Evolutionary conservation across 495 filamentous ascomycete genomes (phyloP).

Genomic region (Rhypophila decipiens): DNA sequence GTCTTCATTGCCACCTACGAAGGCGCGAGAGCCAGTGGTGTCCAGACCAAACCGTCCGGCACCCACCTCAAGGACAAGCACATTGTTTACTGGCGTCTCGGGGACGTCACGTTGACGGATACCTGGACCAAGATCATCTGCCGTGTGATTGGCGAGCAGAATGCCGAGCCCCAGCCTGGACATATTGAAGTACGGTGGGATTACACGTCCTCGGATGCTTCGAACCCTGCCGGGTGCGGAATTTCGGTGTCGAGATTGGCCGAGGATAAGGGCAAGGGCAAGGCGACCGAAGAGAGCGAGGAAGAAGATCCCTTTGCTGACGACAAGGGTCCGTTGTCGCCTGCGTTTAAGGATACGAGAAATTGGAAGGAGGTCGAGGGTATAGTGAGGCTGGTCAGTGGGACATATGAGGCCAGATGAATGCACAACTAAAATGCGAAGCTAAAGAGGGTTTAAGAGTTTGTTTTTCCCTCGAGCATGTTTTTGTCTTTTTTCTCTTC

Average conservation of each 20-base stretch:
- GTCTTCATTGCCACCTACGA: conserved; percentile 77
- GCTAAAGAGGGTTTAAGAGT: too few species aligned
- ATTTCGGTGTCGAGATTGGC: conserved; percentile 53
- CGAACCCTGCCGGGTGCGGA: conserved; percentile 44
- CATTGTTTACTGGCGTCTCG: conserved; percentile 83
- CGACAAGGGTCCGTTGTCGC: conserved; percentile 24
- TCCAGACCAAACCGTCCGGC: conserved; percentile 68
- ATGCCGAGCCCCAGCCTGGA: conserved; percentile 66
- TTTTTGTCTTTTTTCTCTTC: too few species aligned
- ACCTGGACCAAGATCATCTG: conserved; percentile 66
- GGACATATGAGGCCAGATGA: conserved; percentile 63
- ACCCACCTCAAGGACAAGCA: conserved; percentile 81
- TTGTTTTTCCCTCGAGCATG: too few species aligned
- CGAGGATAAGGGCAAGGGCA: conserved; percentile 37
- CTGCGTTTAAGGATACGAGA: conserved; percentile 32
- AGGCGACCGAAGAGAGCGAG: conserved; percentile 24
- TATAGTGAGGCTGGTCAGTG: conserved; percentile 66
- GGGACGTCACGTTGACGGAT: conserved; percentile 64
- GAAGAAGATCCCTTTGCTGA: conserved; percentile 39
- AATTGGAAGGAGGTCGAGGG: conserved; percentile 70
- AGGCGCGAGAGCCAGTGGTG: conserved; percentile 53
- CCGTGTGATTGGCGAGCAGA: conserved; percentile 66
- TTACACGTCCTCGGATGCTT: conserved; percentile 36
- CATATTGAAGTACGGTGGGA: conserved; percentile 81
- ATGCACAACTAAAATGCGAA: too few species aligned